Percentiles rank a stretch among this genome's conserved stretches.
Conservation (phyloP, 805 yeast genomes). For the Isabelozyma gotoi region DNA sequence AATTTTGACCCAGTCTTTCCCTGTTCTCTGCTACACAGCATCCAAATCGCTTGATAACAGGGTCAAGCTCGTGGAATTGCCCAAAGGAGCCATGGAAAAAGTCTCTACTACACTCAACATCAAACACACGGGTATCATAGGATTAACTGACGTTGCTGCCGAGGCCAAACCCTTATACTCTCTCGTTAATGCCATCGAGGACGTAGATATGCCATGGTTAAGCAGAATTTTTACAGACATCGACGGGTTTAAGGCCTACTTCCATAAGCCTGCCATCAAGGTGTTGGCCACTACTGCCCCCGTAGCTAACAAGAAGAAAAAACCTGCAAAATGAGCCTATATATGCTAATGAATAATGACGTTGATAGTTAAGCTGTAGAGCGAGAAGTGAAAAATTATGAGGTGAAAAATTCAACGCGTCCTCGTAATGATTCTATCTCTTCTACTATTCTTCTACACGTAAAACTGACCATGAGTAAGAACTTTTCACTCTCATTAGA, state of each 20-base stretch:
- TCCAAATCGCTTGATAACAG: slow-evolving; percentile 21
- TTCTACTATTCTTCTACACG: not conserved
- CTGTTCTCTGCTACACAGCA: slow-evolving; percentile 52
- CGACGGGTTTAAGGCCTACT: slow-evolving; percentile 8
- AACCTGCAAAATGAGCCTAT: slow-evolving; percentile 17
- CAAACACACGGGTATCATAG: slow-evolving; percentile 31
- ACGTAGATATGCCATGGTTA: slow-evolving; percentile 49
- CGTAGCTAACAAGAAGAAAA: slow-evolving; percentile 17
- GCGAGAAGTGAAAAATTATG: slow-evolving; percentile 2
- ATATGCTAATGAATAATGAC: slow-evolving; percentile 6
- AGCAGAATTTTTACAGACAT: slow-evolving; percentile 24
- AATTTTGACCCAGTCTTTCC: slow-evolving; percentile 56
- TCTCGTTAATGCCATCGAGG: slow-evolving; percentile 26
- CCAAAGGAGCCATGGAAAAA: slow-evolving; percentile 38
- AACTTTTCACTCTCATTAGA: slow-evolving; percentile 19
- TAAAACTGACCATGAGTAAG: not conserved
- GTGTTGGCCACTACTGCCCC: slow-evolving; percentile 50
- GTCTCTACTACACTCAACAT: slow-evolving; percentile 29
- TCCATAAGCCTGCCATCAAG: slow-evolving; percentile 37
- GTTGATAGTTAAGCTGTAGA: not conserved
- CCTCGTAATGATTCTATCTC: not conserved
- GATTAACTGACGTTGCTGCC: slow-evolving; percentile 25
- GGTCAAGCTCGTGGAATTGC: slow-evolving; percentile 63
- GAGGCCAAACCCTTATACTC: slow-evolving; percentile 30
- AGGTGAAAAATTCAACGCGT: not conserved